Evolutionary conservation across 257 asterid species (phyloP).

Genomic region (Ballota nigra): DNA sequence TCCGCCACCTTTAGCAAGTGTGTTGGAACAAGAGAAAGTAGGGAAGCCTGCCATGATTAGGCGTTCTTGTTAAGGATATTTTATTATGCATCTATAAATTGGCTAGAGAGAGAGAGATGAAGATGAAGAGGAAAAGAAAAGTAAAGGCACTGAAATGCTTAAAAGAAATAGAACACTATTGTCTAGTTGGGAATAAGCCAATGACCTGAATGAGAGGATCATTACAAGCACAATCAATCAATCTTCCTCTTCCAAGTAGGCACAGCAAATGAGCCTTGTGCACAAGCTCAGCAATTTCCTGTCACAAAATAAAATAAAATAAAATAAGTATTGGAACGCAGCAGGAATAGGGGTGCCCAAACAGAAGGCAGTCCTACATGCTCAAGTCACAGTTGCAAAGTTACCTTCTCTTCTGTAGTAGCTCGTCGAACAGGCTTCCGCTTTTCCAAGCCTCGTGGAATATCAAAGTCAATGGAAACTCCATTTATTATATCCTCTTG

Average conservation of each 20-base stretch:
- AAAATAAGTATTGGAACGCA: neutral
- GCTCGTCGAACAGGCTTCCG: conserved; percentile 72
- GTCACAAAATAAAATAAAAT: conserved; percentile 29
- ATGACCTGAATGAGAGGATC: conserved; percentile 91
- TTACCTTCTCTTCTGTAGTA: conserved; percentile 87
- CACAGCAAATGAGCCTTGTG: conserved; percentile 95
- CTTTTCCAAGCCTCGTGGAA: conserved; percentile 49
- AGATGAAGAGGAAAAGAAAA: neutral
- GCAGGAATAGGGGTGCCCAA: neutral
- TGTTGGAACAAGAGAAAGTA: conserved; percentile 81
- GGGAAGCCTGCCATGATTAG: conserved; percentile 71
- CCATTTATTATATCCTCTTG: conserved; percentile 49
- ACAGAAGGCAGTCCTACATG: conserved; percentile 5
- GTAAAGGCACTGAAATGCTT: neutral
- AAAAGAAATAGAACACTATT: too few species aligned
- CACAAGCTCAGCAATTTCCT: conserved; percentile 84
- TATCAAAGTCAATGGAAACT: conserved; percentile 76
- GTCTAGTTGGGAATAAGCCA: neutral
- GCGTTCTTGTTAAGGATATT: conserved; percentile 20
- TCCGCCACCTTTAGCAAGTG: conserved; percentile 66
- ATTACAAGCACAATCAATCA: conserved; percentile 72
- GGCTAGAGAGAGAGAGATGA: neutral
- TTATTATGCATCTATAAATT: neutral
- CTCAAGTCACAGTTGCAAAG: neutral
- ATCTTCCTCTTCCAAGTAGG: conserved; percentile 88